phyloP scores from a whole-genome alignment of 495 filamentous ascomycete species.

The Lasiosphaeris hirsuta region DNA sequence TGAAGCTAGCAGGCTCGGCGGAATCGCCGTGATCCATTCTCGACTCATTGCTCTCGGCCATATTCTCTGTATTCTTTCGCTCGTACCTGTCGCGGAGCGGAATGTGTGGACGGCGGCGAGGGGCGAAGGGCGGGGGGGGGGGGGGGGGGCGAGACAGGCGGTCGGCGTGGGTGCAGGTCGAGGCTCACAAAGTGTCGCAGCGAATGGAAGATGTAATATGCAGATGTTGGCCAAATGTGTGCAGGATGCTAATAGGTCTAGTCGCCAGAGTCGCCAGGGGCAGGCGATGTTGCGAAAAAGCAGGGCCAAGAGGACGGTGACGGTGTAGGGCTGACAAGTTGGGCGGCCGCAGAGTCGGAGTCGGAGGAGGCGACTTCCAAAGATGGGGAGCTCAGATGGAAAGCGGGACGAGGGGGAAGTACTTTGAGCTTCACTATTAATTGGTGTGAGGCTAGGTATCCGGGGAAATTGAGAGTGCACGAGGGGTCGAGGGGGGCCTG shows the following conservation, averaged over 20 bases:
- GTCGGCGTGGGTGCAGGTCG: neutral
- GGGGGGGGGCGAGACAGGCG: neutral
- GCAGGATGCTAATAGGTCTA: no score
- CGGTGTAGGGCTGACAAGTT: no score
- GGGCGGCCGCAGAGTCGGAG: no score
- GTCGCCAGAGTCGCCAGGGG: conserved; percentile 2
- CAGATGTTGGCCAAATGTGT: no score
- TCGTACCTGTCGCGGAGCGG: neutral
- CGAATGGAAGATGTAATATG: no score
- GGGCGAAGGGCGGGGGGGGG: neutral
- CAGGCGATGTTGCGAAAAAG: conserved; percentile 3
- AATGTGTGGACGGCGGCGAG: neutral
- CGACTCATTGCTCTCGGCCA: conserved; percentile 10
- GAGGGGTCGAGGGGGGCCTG: neutral
- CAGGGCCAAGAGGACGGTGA: conserved; percentile 10
- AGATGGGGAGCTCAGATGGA: conserved; percentile 11
- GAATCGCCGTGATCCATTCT: conserved; percentile 39
- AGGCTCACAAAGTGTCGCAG: no score
- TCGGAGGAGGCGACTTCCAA: no score
- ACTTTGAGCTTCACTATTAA: conserved; percentile 17
- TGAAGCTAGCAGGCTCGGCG: conserved; percentile 31
- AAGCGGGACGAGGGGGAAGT: conserved; percentile 20
- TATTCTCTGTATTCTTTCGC: neutral
- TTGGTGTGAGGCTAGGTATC: conserved; percentile 4
- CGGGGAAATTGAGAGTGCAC: neutral